Percentiles rank a stretch among this genome's conserved stretches.
Evolutionary conservation across 2,329 filamentous ascomycete species (phyloP).

Genomic region (Talaromyces funiculosus): DNA sequence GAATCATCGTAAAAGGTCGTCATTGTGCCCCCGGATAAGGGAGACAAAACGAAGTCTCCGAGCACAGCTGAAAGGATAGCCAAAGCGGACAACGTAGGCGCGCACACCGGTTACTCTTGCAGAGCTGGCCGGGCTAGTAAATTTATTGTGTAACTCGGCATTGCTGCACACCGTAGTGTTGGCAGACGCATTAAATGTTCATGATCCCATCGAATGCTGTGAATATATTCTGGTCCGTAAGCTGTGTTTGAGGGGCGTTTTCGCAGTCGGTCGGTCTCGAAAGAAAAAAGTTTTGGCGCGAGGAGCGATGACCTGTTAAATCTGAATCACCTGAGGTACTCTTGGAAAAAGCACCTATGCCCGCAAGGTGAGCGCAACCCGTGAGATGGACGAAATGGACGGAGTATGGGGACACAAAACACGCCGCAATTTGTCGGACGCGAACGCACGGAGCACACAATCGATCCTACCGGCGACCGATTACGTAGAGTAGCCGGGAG

Average conservation of each 20-base stretch:
- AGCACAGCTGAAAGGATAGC: neutral
- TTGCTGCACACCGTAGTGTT: constrained; percentile 12
- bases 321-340: neutral
- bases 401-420: neutral
- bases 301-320: neutral
- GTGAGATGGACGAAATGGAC: neutral
- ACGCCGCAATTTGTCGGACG: constrained; percentile 9
- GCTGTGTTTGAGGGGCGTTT: neutral
- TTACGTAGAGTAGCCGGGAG: neutral
- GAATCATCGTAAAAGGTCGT: constrained; percentile 3
- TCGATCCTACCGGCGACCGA: neutral
- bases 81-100: neutral
- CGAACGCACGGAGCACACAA: constrained; percentile 9
- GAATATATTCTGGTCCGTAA: neutral
- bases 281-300: neutral
- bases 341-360: constrained; percentile 3
- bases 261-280: neutral
- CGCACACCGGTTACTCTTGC: neutral
- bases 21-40: neutral
- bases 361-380: neutral
- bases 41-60: neutral
- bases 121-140: constrained; percentile 6
- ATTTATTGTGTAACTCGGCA: constrained; percentile 11
- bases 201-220: neutral
- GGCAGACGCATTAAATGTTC: neutral